These are phyloP conservation scores for Paecilomyces niveus DNA, from an alignment of 2,329 filamentous ascomycete genomes.

Conservation along the genomic window DNA sequence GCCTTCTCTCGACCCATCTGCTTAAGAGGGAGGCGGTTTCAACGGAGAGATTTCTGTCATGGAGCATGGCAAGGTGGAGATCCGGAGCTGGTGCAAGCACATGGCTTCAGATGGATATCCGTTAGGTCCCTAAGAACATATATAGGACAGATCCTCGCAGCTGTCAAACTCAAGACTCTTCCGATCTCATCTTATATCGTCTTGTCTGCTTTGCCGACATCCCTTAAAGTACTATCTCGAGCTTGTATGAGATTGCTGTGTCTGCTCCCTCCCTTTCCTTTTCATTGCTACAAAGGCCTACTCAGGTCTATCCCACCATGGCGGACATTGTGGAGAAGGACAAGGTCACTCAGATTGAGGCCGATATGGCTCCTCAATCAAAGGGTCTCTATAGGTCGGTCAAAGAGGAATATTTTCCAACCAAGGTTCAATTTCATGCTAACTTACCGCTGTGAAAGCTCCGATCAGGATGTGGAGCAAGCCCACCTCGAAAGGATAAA, in stretches of 20 bases:
- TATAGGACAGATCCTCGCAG: neutral
- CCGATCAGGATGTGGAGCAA: slow-evolving; percentile 1
- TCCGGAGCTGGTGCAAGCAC: neutral
- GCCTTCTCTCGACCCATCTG: neutral
- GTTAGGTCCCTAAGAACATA: neutral
- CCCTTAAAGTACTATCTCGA: neutral
- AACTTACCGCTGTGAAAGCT: neutral
- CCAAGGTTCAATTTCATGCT: neutral
- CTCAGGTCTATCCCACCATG: neutral
- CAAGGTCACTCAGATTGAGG: neutral
- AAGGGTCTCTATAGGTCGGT: neutral
- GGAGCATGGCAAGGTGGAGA: neutral
- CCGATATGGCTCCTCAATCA: neutral
- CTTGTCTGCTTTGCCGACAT: neutral
- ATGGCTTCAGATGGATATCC: neutral
- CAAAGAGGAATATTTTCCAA: neutral
- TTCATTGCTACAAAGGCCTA: neutral
- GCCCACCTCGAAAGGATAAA: slow-evolving; percentile 15
- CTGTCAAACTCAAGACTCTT: neutral
- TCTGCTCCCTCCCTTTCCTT: neutral
- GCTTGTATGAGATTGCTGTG: neutral
- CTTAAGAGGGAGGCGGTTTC: neutral
- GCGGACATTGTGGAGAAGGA: neutral
- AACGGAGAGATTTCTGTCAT: neutral
- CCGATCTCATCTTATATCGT: neutral